phyloP scores from a whole-genome alignment of 352 stramenopile genomes.

The Pythium volutum region DNA sequence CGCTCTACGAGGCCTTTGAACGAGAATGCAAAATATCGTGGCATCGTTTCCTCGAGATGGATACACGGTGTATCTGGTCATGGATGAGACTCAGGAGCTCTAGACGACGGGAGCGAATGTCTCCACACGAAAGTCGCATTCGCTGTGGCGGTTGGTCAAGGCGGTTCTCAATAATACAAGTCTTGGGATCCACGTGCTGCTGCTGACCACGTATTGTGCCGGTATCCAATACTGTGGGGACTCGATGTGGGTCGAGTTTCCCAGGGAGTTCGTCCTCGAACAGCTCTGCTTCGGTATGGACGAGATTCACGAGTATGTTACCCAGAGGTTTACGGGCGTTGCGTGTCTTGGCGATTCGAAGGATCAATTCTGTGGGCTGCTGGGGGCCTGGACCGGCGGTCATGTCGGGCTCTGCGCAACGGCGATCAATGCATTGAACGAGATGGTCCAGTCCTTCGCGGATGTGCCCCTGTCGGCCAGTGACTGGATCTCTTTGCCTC shows the following conservation, averaged over 20 bases:
- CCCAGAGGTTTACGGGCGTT: background rate
- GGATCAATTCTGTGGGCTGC: background rate
- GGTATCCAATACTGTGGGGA: too few species aligned
- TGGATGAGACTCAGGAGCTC: background rate
- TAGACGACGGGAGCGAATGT: background rate
- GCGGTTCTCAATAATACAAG: too few species aligned
- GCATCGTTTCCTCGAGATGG: background rate
- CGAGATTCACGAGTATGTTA: background rate
- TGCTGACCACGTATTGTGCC: background rate
- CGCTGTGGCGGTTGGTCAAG: too few species aligned
- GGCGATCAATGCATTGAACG: background rate
- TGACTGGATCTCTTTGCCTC: background rate
- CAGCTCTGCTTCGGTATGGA: background rate
- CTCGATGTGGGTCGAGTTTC: too few species aligned
- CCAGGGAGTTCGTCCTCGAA: background rate
- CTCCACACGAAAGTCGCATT: too few species aligned
- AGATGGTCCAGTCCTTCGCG: background rate
- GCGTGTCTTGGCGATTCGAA: background rate
- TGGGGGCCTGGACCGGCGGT: background rate
- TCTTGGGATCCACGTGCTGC: background rate
- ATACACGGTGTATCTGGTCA: background rate
- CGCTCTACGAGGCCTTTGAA: background rate
- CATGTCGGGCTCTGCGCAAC: background rate
- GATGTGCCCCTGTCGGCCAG: background rate
- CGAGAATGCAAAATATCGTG: background rate